Base-by-base conservation (phyloP, 2,329 filamentous ascomycete species). In the Ceratocystis smalleyi region DNA sequence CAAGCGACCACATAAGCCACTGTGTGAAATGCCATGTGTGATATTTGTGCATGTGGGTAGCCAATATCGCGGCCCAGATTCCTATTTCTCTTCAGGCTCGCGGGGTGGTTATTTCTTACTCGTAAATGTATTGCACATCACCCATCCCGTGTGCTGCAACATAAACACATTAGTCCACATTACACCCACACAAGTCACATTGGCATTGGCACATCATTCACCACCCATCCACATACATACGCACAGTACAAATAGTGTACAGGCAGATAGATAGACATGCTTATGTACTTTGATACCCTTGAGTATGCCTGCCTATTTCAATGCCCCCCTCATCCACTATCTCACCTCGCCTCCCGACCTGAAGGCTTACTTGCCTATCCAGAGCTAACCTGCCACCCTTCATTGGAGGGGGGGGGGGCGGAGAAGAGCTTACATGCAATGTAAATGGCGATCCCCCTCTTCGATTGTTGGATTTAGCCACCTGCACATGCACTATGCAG, bases 401-500 rank as follows among this genome's bases (percentile, higher is more conserved):
- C 3, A 22, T 19, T 10, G 47, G 19, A 19, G 43, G 40, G 40
- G 8, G 15, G 45, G 19, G 15, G 17, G 22, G 22, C 8, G n/a
- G n/a, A n/a, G n/a, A n/a, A 19, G 19, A 24, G 24, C 49, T 15
- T 54, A 54, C 22, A 27, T 30, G 15, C 17, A 32, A 30, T 30
- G 51, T 55, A 55, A 22, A 55, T 55, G 51, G 22, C 51, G 51
- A 55, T 55, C 22, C 22, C 51, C 51, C 51, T 32, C 51, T 32
- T 55, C 17, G 10, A 12, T 17, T 22, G 5, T 10, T 55, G 24
- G 51, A 55, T 55, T 32, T 30, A 55, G 22, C 51, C 51, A 55
- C 22, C 10, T 55, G 51, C 27, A 30, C 51, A 55, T 55, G 51
- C 51, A 55, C 51, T 30, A 55, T 55, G 51, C 51, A 55, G 51